Evolutionary conservation across 257 asterid genomes (phyloP).

Genomic region (Rauvolfia tetraphylla): DNA sequence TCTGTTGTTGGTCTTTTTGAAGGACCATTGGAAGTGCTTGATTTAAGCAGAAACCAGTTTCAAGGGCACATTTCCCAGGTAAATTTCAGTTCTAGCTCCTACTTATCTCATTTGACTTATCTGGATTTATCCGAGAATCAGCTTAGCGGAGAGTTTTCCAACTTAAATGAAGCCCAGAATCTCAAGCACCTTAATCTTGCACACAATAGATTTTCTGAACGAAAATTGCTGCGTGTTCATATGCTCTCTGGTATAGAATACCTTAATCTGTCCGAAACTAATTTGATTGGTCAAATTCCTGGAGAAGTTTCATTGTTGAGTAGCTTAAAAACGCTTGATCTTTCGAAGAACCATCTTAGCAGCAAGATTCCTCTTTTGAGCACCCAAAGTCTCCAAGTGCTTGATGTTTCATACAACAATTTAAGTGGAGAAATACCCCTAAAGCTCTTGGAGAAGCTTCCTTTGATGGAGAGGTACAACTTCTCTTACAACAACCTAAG

Average conservation of each 20-base stretch:
- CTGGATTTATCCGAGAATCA: slow-evolving; percentile 78
- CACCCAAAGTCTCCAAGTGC: slow-evolving; percentile 42
- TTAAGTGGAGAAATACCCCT: slow-evolving; percentile 81
- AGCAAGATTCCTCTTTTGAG: slow-evolving; percentile 50
- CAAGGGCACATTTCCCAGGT: slow-evolving; percentile 83
- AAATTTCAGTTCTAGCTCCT: slow-evolving; percentile 51
- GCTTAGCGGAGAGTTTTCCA: slow-evolving; percentile 65
- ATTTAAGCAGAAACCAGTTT: slow-evolving; percentile 85
- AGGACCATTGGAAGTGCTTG: slow-evolving; percentile 70
- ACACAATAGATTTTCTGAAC: slow-evolving; percentile 61
- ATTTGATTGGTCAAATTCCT: slow-evolving; percentile 66
- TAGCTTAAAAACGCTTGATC: slow-evolving; percentile 58
- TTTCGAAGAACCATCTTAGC: slow-evolving; percentile 61
- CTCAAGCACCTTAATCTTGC: slow-evolving; percentile 81
- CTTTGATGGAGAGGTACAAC: slow-evolving; percentile 58
- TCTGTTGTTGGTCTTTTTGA: slow-evolving; percentile 57
- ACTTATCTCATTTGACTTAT: slow-evolving; percentile 59
- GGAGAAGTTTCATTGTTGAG: slow-evolving; percentile 42
- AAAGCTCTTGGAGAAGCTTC: slow-evolving; percentile 46
- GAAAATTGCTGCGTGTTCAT: slow-evolving; percentile 40
- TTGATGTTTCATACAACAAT: slow-evolving; percentile 79
- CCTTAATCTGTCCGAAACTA: slow-evolving; percentile 69
- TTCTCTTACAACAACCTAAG: slow-evolving; percentile 89
- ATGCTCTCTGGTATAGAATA: slow-evolving; percentile 53
- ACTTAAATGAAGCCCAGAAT: slow-evolving; percentile 41